Base-by-base conservation (phyloP, 2,329 filamentous ascomycete genomes). In the Aspergillus piperis region DNA sequence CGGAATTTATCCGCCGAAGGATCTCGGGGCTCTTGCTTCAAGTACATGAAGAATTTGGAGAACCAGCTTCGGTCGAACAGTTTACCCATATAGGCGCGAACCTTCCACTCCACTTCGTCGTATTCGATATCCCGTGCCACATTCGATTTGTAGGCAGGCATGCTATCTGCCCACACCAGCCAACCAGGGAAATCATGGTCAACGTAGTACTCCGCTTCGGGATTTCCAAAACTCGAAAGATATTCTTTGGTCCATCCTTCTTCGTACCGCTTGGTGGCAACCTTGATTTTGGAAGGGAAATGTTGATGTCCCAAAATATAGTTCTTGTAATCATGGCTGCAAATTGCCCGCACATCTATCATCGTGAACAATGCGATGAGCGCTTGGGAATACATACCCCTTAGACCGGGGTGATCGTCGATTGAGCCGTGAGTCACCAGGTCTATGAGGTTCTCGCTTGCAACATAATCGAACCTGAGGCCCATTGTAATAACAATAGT, bases 11-110 rank as follows among this genome's bases (percentile, higher is more conserved):
- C 94, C 0, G 90, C 84, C 4, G 84, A 84, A 0, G 86, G 78
- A 72, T 98, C 94, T 48, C 94, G 88, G 2, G 95, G 94, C 75
- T 98, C 94, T 76, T 98, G 95, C 79, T 97, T 98, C 80, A 98
- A 85, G 73, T 94, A 98, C 23, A 88, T 90, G 71, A 99, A 99
- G 76, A 89, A 94, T 54, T 89, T 89, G 47, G 86, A 85, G 67
- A 97, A 88, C 96, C 95, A 99, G 27, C 91, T 86, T 52, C 88
- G 88, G 61, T 90, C 91, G 63, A 99, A 81, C 44, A 92, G 82
- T 58, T 84, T 84, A 51, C 93, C 95, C 70, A 99, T 95, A 70
- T 91, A 90, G 57, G 85, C 84, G 42, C 94, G 88, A 6, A 90
- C 86, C 1, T 82, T 82, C 68, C 79, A 87, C 75, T 99, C 95